These are phyloP conservation scores for Prunus davidiana DNA, from an alignment of 306 rosid species.

Conservation along the genomic window DNA sequence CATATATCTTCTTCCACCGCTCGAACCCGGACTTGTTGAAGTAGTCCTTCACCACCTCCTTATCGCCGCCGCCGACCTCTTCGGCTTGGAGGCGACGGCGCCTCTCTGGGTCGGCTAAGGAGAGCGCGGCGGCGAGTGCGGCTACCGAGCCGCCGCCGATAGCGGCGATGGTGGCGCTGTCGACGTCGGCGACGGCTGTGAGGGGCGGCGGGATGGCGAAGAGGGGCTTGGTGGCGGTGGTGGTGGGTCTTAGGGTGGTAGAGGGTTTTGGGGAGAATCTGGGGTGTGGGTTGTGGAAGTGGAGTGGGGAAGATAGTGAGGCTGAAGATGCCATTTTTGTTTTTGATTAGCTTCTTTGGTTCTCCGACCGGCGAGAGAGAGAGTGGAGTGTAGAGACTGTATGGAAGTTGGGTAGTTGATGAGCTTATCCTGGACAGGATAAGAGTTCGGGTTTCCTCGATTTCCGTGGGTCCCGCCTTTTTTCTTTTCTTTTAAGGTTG, in stretches of 20 bases:
- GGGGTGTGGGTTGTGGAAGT: conserved; percentile 28
- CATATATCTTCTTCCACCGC: conserved; percentile 93
- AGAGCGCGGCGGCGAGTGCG: conserved; percentile 61
- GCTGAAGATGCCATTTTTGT: conserved; percentile 49
- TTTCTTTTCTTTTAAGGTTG: background rate
- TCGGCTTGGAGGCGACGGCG: conserved; percentile 76
- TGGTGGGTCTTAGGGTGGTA: conserved; percentile 43
- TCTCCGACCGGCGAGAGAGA: conserved; percentile 20
- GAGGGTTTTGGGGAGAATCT: conserved; percentile 28
- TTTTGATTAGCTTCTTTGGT: background rate
- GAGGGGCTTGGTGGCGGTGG: conserved; percentile 34
- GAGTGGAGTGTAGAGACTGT: background rate
- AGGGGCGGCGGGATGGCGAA: conserved; percentile 63
- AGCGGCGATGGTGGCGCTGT: conserved; percentile 66
- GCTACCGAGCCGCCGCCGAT: conserved; percentile 76
- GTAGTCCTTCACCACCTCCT: conserved; percentile 89
- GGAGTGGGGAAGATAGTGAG: conserved; percentile 28
- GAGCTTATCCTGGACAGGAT: conserved; percentile 43
- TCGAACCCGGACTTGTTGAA: conserved; percentile 89
- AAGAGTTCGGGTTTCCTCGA: conserved; percentile 28
- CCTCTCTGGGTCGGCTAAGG: conserved; percentile 76
- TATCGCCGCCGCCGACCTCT: conserved; percentile 93
- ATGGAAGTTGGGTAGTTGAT: background rate
- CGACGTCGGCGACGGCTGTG: conserved; percentile 53
- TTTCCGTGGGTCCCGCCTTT: conserved; percentile 34